Conservation (phyloP, 768 basidiomycete genomes). For the Nidularia pulvinata region DNA sequence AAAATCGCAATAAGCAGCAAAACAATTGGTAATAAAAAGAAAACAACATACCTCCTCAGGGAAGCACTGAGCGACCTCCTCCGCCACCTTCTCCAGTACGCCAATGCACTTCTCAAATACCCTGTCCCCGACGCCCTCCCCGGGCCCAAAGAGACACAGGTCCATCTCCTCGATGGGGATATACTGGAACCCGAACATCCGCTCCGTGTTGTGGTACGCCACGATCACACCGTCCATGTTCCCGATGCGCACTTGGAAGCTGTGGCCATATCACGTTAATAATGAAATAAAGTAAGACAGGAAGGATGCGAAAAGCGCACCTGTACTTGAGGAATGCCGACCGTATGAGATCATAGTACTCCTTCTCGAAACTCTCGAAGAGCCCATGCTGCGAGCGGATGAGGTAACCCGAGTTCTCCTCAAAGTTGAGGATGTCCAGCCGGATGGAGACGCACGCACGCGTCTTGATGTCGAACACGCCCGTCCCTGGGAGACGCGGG, state of each 20-base stretch:
- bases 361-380: conserved; percentile 84
- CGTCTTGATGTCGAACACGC: conserved; percentile 97
- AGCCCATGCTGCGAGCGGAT: conserved; percentile 64
- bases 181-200: conserved; percentile 95
- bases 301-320: conserved; percentile 28
- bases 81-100: conserved; percentile 66
- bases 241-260: conserved; percentile 95
- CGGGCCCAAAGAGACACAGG: conserved; percentile 64
- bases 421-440: conserved; percentile 82
- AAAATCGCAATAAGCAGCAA: background rate
- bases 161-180: conserved; percentile 90
- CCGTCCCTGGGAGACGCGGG: conserved; percentile 78
- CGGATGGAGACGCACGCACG: conserved; percentile 85
- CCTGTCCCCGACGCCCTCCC: conserved; percentile 56
- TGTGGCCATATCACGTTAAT: conserved; percentile 23
- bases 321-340: conserved; percentile 95
- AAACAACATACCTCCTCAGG: conserved; percentile 56
- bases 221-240: conserved; percentile 96
- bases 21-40: background rate
- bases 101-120: conserved; percentile 77
- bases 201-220: conserved; percentile 85
- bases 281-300: background rate
- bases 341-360: conserved; percentile 94
- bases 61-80: conserved; percentile 58
- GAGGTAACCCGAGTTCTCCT: conserved; percentile 81